Conservation (phyloP, 2,329 filamentous ascomycete species). For the Trichoderma pleuroti region DNA sequence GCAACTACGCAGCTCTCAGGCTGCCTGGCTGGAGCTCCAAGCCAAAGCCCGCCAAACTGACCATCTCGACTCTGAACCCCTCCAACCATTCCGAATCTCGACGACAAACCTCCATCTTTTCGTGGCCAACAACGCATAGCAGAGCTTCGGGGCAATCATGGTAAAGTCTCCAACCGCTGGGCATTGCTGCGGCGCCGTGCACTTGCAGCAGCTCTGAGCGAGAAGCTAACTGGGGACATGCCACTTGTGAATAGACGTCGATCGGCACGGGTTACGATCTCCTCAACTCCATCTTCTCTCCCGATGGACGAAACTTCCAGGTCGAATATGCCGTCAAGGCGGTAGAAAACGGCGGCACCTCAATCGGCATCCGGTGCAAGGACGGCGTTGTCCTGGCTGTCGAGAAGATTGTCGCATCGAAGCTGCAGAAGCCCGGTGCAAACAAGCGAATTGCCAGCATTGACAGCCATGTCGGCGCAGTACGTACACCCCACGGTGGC, state of each 20-base stretch:
- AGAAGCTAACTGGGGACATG: constrained; percentile 15
- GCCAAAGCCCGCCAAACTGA: constrained; percentile 21
- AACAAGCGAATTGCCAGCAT: constrained; percentile 97
- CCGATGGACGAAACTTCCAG: constrained; percentile 98
- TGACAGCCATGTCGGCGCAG: constrained; percentile 88
- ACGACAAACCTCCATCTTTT: background rate
- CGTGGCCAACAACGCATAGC: background rate
- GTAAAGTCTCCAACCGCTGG: constrained; percentile 4
- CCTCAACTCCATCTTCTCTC: constrained; percentile 98
- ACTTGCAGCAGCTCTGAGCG: background rate
- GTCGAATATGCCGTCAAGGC: constrained; percentile 99
- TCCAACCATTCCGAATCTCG: constrained; percentile 10
- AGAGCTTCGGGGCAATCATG: constrained; percentile 13
- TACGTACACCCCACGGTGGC: constrained; percentile 51
- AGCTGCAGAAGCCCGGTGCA: constrained; percentile 88
- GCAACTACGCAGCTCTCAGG: constrained; percentile 42
- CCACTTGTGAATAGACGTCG: constrained; percentile 70
- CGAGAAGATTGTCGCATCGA: constrained; percentile 94
- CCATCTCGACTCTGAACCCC: constrained; percentile 18
- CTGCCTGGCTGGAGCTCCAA: constrained; percentile 41
- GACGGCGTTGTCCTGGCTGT: constrained; percentile 94
- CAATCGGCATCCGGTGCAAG: constrained; percentile 94
- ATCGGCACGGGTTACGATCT: constrained; percentile 99
- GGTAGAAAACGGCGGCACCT: constrained; percentile 95
- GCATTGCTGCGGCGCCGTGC: background rate